Conservation (phyloP, 768 basidiomycete species). For the Brasilioporus rufonigricans region DNA sequence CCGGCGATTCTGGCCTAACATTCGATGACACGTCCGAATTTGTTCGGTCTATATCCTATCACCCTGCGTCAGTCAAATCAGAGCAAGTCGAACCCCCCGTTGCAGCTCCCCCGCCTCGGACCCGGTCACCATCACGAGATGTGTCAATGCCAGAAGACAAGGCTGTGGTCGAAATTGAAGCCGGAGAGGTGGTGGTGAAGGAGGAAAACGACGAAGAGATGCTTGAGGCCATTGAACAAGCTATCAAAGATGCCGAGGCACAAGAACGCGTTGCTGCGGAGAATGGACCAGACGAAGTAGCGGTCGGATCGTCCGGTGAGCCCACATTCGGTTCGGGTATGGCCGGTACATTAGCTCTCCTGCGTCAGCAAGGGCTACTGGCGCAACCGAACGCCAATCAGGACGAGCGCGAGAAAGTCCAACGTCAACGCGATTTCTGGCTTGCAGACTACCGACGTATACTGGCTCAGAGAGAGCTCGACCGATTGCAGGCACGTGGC, state of each 20-base stretch:
- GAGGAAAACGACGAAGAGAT: conserved; percentile 80
- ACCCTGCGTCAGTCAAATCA: conserved; percentile 51
- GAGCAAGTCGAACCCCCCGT: conserved; percentile 41
- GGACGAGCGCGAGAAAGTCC: conserved; percentile 73
- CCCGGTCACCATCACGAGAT: conserved; percentile 46
- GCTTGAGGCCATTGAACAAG: conserved; percentile 74
- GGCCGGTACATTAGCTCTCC: conserved; percentile 83
- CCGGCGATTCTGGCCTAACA: conserved; percentile 52
- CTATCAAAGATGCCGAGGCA: conserved; percentile 59
- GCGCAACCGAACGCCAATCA: conserved; percentile 62
- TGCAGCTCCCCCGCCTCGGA: conserved; percentile 27
- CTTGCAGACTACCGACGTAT: conserved; percentile 79
- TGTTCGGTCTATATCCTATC: conserved; percentile 77
- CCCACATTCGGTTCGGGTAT: conserved; percentile 81
- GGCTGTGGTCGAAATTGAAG: conserved; percentile 72
- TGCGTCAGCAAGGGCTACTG: conserved; percentile 90
- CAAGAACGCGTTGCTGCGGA: conserved; percentile 44
- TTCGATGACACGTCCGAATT: conserved; percentile 99
- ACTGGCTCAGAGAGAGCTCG: conserved; percentile 76
- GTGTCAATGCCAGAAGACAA: conserved; percentile 64
- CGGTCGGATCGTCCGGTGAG: conserved; percentile 68
- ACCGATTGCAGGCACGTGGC: conserved; percentile 73
- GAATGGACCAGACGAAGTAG: conserved; percentile 28
- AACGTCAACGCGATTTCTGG: conserved; percentile 87
- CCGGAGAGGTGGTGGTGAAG: conserved; percentile 75